A percentile compares a stretch with the other conserved stretches of the same genome.
Evolutionary conservation across 768 basidiomycete genomes (phyloP).

Genomic region (Russula compacta): DNA sequence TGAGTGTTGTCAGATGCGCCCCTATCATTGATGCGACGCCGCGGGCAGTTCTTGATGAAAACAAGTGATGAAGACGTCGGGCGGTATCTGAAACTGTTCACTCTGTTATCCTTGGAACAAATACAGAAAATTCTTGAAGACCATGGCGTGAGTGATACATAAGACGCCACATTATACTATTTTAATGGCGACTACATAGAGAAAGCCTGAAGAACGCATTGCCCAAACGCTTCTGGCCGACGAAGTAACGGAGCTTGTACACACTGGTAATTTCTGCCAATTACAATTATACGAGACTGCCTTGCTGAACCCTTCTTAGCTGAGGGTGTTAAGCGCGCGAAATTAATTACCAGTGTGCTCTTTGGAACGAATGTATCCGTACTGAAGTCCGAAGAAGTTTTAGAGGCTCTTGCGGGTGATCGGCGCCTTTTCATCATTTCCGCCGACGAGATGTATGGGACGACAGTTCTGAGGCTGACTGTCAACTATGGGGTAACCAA

Average conservation of each 20-base stretch:
- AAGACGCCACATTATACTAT: background rate
- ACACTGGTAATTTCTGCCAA: conserved; percentile 35
- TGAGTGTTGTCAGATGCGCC: conserved; percentile 22
- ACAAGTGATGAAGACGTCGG: conserved; percentile 25
- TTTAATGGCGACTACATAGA: conserved; percentile 20
- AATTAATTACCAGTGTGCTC: conserved; percentile 37
- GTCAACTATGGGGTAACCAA: conserved; percentile 49
- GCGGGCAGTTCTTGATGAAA: conserved; percentile 76
- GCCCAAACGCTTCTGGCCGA: conserved; percentile 47
- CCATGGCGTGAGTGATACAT: conserved; percentile 8
- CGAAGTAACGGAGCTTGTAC: conserved; percentile 52
- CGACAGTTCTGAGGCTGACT: conserved; percentile 52
- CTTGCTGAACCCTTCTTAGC: conserved; percentile 24
- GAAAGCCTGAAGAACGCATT: conserved; percentile 31
- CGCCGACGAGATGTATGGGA: conserved; percentile 42
- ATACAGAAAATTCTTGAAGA: conserved; percentile 14
- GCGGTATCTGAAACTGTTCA: conserved; percentile 18
- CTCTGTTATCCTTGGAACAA: conserved; percentile 12
- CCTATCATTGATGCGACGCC: background rate
- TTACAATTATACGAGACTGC: background rate
- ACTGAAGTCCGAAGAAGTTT: conserved; percentile 46
- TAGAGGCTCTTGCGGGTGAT: conserved; percentile 55
- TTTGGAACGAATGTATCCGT: conserved; percentile 32
- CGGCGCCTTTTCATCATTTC: conserved; percentile 47
- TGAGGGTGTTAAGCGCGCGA: conserved; percentile 34